Percentiles rank a stretch among this genome's conserved stretches.
Evolutionary conservation across 768 basidiomycete species (phyloP).

Genomic region (Steccherinum ochraceum): DNA sequence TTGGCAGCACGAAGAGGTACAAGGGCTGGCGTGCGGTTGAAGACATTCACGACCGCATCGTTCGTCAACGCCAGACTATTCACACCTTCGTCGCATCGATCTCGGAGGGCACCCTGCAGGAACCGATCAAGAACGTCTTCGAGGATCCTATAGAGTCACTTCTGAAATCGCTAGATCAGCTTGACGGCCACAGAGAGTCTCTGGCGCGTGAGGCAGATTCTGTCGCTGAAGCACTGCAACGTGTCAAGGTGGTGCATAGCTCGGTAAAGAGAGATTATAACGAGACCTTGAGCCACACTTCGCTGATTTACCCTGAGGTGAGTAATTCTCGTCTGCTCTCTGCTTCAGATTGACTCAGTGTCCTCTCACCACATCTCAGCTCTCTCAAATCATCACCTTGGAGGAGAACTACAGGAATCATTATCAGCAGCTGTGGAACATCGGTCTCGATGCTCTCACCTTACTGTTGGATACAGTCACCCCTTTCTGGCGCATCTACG

Average conservation of each 20-base stretch:
- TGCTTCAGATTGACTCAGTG: not conserved
- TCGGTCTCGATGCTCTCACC: constrained; percentile 73
- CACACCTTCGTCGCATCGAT: constrained; percentile 13
- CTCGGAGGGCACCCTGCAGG: not conserved
- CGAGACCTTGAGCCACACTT: constrained; percentile 56
- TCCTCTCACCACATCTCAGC: constrained; percentile 31
- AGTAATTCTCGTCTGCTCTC: not conserved
- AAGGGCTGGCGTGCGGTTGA: constrained; percentile 71
- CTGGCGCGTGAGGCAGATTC: constrained; percentile 42
- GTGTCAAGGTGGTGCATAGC: constrained; percentile 50
- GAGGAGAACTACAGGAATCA: constrained; percentile 78
- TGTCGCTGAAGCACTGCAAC: constrained; percentile 41
- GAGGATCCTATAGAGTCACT: constrained; percentile 50
- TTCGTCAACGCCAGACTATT: constrained; percentile 47
- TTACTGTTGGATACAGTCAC: constrained; percentile 71
- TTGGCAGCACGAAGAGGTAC: constrained; percentile 52
- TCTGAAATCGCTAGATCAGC: constrained; percentile 38
- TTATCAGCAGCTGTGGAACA: constrained; percentile 77
- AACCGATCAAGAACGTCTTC: constrained; percentile 43
- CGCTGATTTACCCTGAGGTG: constrained; percentile 77
- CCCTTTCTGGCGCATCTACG: constrained; percentile 77
- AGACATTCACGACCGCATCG: constrained; percentile 60
- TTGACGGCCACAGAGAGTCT: constrained; percentile 41
- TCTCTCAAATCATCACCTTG: constrained; percentile 62
- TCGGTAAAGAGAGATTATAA: constrained; percentile 62